Conservation (phyloP, 441 rosid species). For the Populus hybrid region DNA sequence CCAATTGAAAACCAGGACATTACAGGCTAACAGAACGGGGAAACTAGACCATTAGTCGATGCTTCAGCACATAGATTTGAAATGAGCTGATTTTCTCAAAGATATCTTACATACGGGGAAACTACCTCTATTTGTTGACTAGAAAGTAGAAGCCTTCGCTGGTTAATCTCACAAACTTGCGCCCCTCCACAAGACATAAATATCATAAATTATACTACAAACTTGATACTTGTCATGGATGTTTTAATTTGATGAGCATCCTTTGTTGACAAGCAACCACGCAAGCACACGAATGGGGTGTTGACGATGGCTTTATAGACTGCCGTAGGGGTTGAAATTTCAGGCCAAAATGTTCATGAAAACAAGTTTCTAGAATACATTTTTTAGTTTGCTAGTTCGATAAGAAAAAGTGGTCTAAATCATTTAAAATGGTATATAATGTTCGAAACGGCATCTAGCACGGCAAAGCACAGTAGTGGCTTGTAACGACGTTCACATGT, state of each 20-base stretch:
- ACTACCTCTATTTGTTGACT: background rate
- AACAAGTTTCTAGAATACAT: background rate
- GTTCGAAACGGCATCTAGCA: background rate
- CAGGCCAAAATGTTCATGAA: conserved; percentile 2
- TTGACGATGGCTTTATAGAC: conserved; percentile 15
- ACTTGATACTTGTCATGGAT: background rate
- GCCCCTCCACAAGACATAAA: background rate
- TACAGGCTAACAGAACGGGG: background rate
- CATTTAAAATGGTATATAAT: background rate
- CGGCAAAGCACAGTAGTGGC: conserved; percentile 6
- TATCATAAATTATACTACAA: background rate
- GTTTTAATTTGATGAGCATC: conserved; percentile 10
- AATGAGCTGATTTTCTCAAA: background rate
- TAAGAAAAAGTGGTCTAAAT: background rate
- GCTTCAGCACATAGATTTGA: background rate
- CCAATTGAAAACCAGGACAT: background rate
- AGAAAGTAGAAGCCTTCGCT: background rate
- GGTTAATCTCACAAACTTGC: background rate
- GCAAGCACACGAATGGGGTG: conserved; percentile 7
- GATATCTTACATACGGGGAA: too few relatives aligned
- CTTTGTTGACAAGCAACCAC: conserved; percentile 29
- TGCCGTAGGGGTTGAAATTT: conserved; percentile 26
- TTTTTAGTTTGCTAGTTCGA: background rate
- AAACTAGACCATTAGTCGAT: background rate
- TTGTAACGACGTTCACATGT: conserved; percentile 9